Evolutionary conservation across 1,284 basidiomycete genomes (phyloP).

Genomic region (Termitomyces sp.): DNA sequence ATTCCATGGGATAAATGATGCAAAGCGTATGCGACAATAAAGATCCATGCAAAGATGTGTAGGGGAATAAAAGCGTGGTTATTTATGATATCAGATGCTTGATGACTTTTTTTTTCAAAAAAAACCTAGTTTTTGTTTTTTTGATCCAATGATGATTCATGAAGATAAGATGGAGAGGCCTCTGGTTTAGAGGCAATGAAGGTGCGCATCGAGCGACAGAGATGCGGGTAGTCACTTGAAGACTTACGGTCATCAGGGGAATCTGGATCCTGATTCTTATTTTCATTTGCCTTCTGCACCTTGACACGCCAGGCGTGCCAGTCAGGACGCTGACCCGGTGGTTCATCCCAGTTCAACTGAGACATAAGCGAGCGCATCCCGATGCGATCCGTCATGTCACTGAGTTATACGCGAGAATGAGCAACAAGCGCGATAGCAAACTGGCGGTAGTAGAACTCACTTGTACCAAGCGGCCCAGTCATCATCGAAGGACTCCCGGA

Average conservation of each 20-base stretch:
- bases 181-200: constrained; percentile 38
- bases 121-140: too few relatives aligned
- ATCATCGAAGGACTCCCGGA: constrained; percentile 57
- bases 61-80: not conserved
- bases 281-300: constrained; percentile 3
- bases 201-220: constrained; percentile 42
- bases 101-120: not conserved
- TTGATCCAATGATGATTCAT: not conserved
- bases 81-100: not conserved
- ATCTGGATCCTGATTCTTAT: not conserved
- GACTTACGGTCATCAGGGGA: constrained; percentile 3
- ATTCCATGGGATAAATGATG: not conserved
- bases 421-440: not conserved
- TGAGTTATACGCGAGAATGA: constrained; percentile 24
- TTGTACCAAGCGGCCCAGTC: constrained; percentile 67
- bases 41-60: not conserved
- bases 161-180: not conserved
- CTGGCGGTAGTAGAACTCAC: constrained; percentile 34
- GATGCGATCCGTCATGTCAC: constrained; percentile 73
- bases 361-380: constrained; percentile 49
- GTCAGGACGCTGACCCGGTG: constrained; percentile 44
- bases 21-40: constrained; percentile 7
- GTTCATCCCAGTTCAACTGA: constrained; percentile 50
- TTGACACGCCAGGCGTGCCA: constrained; percentile 36
- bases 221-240: constrained; percentile 17